Conservation (phyloP, 495 filamentous ascomycete species). For the Aspergillus cavernicola region DNA sequence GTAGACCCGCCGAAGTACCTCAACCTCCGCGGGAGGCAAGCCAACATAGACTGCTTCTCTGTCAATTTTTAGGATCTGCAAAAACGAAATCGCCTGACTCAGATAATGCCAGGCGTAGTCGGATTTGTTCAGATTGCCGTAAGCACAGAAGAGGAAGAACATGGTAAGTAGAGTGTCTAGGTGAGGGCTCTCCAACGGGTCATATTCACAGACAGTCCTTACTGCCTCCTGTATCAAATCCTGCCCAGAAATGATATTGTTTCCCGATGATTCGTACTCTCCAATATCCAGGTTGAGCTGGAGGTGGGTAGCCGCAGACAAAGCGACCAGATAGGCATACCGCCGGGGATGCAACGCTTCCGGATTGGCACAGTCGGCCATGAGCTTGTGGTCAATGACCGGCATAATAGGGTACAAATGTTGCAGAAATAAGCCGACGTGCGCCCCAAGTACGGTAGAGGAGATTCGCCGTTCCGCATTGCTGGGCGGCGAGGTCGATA, state of each 20-base stretch:
- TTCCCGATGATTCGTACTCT: background rate
- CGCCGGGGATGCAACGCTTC: slow-evolving; percentile 1
- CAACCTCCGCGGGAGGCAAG: background rate
- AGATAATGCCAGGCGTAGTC: slow-evolving; percentile 5
- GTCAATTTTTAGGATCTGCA: slow-evolving; percentile 2
- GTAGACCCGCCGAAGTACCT: background rate
- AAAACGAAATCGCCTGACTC: slow-evolving; percentile 1
- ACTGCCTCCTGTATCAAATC: background rate
- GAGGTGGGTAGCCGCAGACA: background rate
- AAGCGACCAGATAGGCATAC: background rate
- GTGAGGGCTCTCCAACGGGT: background rate
- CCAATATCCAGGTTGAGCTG: slow-evolving; percentile 6
- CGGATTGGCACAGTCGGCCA: background rate
- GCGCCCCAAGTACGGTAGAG: background rate
- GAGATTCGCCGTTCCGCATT: background rate
- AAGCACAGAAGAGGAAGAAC: slow-evolving; percentile 7
- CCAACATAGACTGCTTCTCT: background rate
- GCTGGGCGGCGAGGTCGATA: background rate
- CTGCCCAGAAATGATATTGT: background rate
- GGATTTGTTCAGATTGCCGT: slow-evolving; percentile 4
- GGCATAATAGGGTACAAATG: slow-evolving; percentile 5
- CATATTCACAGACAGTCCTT: background rate
- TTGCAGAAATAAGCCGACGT: background rate
- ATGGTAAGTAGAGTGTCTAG: background rate
- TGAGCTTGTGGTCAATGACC: background rate